phyloP scores from a whole-genome alignment of 2,329 filamentous ascomycete genomes.

The Aspergillus proliferans region DNA sequence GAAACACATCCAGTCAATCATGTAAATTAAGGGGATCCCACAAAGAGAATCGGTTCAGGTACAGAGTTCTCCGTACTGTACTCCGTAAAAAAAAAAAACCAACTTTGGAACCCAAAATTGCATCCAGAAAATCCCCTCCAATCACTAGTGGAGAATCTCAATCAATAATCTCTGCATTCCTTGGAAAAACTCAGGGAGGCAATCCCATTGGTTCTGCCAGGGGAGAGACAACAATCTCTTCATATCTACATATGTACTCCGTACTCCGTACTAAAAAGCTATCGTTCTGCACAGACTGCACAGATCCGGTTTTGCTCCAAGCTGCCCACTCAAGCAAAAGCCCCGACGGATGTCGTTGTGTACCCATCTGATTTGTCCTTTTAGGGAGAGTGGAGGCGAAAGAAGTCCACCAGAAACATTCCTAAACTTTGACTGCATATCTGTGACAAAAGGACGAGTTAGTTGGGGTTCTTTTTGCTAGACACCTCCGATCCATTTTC shows the following conservation, averaged over 20 bases:
- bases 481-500: too few relatives aligned
- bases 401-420: too few relatives aligned
- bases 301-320: too few relatives aligned
- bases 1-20: slow-evolving; percentile 1
- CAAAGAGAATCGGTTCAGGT: not conserved
- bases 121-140: slow-evolving; percentile 3
- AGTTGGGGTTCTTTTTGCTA: too few relatives aligned
- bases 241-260: too few relatives aligned
- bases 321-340: slow-evolving; percentile 5
- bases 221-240: not conserved
- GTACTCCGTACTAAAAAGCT: too few relatives aligned
- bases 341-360: slow-evolving; percentile 1
- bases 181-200: not conserved
- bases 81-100: not conserved
- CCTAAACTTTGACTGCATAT: too few relatives aligned
- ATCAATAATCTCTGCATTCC: not conserved
- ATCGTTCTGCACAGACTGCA: too few relatives aligned
- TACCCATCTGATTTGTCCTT: slow-evolving; percentile 3
- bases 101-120: slow-evolving; percentile 9
- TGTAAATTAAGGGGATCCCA: not conserved
- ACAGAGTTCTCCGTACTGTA: too few relatives aligned
- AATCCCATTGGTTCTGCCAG: not conserved
- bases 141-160: not conserved
- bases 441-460: too few relatives aligned
- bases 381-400: not conserved